Evolutionary conservation across 2,329 filamentous ascomycete species (phyloP), one percentile per base, ranked within the genome.

Genomic region (Pseudogymnoascus sp.): DNA sequence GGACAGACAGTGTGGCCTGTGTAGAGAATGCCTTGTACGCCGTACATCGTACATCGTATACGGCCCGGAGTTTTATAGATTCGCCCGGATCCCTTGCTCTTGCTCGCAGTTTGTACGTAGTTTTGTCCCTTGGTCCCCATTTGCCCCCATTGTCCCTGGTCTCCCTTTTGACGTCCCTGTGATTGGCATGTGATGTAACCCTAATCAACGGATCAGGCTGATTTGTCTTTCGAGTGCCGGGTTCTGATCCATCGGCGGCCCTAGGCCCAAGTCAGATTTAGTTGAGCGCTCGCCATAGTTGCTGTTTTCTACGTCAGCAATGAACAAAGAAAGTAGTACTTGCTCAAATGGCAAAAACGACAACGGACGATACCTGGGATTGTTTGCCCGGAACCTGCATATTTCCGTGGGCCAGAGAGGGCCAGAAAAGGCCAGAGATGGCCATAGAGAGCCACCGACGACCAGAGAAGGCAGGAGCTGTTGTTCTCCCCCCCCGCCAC

Each of bases 161-260:
- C 19, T 31, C 9, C 26, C 17, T 31, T 19, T 31, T 53, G 46
- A 31, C 46, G 46, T 31, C 15, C n/a, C 46, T 31, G 46, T 53
- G 46, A 31, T 53, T 53, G 26, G 26, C 46, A 53, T 53, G 46
- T 53, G 46, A 53, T 53, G 46, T 53, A 53, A 53, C 46, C 23
- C 46, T 53, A 53, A 53, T 53, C 46, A 53, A 53, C 46, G 46
- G 46, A 53, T 53, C 26, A 53, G 46, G 46, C 26, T 53, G 46
- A 53, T 53, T 53, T 19, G 46, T 53, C 4, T 17, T 31, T 53
- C 26, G 26, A 53, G 26, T 53, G 46, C 46, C 46, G 46, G 46
- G 46, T 31, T 31, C 3, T 53, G 26, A 53, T 53, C 26, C 46
- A 31, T 31, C 46, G 7, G 11, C n/a, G 46, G n/a, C 46, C 46